Evolutionary conservation across 1,284 basidiomycete species (phyloP), one percentile per base, ranked within the genome.

Genomic region (Trichosporon coremiiforme): DNA sequence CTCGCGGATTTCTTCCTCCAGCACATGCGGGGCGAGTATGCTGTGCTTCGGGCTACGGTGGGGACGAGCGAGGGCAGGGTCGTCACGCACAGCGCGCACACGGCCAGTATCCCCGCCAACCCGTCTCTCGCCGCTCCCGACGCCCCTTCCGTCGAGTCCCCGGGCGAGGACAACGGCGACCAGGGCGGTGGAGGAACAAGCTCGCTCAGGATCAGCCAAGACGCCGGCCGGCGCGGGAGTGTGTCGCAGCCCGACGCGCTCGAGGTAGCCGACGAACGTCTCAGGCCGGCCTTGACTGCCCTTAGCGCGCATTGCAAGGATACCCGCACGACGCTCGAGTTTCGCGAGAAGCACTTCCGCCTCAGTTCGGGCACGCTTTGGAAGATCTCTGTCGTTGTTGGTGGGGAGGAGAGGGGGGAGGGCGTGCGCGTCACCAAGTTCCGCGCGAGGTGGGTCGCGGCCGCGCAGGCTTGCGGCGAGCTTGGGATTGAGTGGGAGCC

Each of bases 1-100:
- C 73, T 82, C 12, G 75, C 74, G 70, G 79, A 81, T 47, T 81
- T 80, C 70, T 82, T 80, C 76, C 77, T 76, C 71, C 67, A 71
- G 15, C 76, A 79, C 73, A 82, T 80, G 81, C 70, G 70, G 53
- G 65, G 62, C 41, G 78, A 80, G 66, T 71, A 79, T 17, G 29
- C 29, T 31, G 76, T 41, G 1, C 41, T 60, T 15, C 10, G 57
- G 2, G 29, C 57, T 1, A 33, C 29, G 29, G 29, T 60, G 29
- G 57, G 57, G 5, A 33, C 31, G 15, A 60, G 29, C 15, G 57
- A 60, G 15, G 57, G 29, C 10, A 3, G 57, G 2, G 57, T 33
- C 2, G 57, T 60, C 13, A 60, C 31, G 29, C 57, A 31, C 10
- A 1, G 7, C 5, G 20, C 4, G 53, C 13, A 13, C 20, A 13